Conservation (phyloP, 106 monocot species). For the Xerophyta viscosa region DNA sequence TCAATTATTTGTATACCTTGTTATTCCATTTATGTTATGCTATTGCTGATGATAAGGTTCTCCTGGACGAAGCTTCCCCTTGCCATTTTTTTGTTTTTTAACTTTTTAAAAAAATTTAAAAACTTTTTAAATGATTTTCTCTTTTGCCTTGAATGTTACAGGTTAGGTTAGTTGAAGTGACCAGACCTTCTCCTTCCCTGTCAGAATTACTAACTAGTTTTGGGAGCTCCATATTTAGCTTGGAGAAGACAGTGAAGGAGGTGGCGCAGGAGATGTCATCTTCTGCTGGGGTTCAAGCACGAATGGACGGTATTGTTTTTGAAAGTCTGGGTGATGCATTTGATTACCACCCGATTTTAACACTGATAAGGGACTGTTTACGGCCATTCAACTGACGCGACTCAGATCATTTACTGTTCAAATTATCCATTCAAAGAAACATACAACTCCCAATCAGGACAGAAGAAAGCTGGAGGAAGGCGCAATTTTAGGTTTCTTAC, state of each 20-base stretch:
- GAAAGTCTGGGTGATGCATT: conserved; percentile 34
- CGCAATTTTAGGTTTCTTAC: too few relatives aligned
- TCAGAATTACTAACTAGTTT: conserved; percentile 35
- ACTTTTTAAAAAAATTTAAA: too few relatives aligned
- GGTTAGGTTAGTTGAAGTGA: conserved; percentile 71
- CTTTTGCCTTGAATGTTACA: conserved; percentile 10
- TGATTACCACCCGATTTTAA: conserved; percentile 28
- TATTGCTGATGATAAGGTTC: too few relatives aligned
- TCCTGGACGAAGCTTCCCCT: background rate
- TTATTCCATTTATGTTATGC: background rate
- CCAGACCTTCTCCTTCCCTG: conserved; percentile 42
- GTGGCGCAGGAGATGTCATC: conserved; percentile 37
- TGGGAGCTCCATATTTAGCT: conserved; percentile 41
- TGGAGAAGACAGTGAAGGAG: conserved; percentile 49
- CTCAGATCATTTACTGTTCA: too few relatives aligned
- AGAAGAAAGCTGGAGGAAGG: too few relatives aligned
- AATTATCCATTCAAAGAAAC: too few relatives aligned
- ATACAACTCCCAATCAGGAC: too few relatives aligned
- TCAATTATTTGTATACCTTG: too few relatives aligned
- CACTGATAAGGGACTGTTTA: conserved; percentile 49
- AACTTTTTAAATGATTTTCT: background rate
- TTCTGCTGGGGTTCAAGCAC: conserved; percentile 55
- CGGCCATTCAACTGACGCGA: background rate
- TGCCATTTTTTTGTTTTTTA: background rate
- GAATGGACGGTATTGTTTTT: conserved; percentile 70